Evolutionary conservation across 148 eudicot species (phyloP).

Genomic region (Salicornia ramosissima): DNA sequence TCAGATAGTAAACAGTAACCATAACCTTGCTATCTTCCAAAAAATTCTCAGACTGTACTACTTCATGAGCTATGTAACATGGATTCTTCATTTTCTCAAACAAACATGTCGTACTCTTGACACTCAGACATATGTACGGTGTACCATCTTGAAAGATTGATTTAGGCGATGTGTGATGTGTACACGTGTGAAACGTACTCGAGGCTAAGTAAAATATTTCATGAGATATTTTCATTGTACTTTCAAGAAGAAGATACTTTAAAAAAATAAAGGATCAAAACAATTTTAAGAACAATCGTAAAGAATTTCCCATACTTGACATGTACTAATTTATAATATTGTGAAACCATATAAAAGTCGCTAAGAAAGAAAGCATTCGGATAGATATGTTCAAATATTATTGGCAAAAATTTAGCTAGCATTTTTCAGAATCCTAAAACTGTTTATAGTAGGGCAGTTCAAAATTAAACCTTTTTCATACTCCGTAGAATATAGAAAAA

Average conservation of each 20-base stretch:
- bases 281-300: not conserved
- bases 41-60: not conserved
- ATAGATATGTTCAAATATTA: not conserved
- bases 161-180: too few relatives aligned
- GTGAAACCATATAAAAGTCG: not conserved
- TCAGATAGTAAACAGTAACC: not conserved
- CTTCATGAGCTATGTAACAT: not conserved
- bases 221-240: too few relatives aligned
- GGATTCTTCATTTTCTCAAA: too few relatives aligned
- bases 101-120: too few relatives aligned
- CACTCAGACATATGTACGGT: too few relatives aligned
- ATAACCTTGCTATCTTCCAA: not conserved
- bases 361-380: not conserved
- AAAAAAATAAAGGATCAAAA: not conserved
- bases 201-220: too few relatives aligned
- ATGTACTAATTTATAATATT: too few relatives aligned
- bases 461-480: too few relatives aligned
- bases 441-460: too few relatives aligned
- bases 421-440: not conserved
- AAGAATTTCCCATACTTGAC: not conserved
- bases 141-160: too few relatives aligned
- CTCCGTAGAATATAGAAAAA: conserved; percentile 1
- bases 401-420: not conserved
- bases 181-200: too few relatives aligned
- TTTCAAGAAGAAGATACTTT: not conserved